Percentiles rank a stretch among this genome's conserved stretches.
Evolutionary conservation across 768 basidiomycete species (phyloP).

Genomic region (Boletus sp.): DNA sequence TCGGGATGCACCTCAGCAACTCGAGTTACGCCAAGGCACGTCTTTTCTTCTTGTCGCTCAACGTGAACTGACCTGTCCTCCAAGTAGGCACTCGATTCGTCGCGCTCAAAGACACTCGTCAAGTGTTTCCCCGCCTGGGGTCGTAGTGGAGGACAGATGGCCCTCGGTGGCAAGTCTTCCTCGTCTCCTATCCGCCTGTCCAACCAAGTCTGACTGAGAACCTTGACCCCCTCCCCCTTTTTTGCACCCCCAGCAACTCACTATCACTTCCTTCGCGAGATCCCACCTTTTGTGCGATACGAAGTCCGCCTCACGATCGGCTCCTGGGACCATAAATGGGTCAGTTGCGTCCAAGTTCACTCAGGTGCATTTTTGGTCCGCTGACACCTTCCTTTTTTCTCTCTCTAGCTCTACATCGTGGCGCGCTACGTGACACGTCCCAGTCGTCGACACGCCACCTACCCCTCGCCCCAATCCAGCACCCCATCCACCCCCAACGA

Average conservation of each 20-base stretch:
- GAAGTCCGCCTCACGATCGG: conserved; percentile 57
- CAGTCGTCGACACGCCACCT: conserved; percentile 13
- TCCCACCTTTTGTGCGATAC: conserved; percentile 57
- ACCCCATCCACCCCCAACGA: conserved; percentile 23
- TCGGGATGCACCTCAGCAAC: conserved; percentile 76
- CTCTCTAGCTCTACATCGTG: conserved; percentile 54
- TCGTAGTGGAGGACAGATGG: conserved; percentile 57
- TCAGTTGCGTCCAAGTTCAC: conserved; percentile 29
- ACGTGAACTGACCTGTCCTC: not conserved
- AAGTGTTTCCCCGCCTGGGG: conserved; percentile 55
- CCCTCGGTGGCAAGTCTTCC: conserved; percentile 41
- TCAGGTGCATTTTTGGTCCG: not conserved
- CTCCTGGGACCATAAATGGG: conserved; percentile 81
- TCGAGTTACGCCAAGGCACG: conserved; percentile 73
- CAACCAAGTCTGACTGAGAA: not conserved
- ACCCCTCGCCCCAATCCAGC: conserved; percentile 24
- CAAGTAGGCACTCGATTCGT: conserved; percentile 42
- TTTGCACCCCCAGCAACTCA: conserved; percentile 48
- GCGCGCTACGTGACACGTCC: conserved; percentile 61
- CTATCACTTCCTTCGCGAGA: conserved; percentile 67
- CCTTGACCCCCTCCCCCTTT: not conserved
- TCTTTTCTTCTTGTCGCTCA: not conserved
- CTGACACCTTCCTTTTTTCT: not conserved
- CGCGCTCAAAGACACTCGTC: conserved; percentile 48
- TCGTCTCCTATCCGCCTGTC: too few species aligned